Base-by-base conservation (phyloP, 2,329 filamentous ascomycete species). In the Trichoderma guizhouense region DNA sequence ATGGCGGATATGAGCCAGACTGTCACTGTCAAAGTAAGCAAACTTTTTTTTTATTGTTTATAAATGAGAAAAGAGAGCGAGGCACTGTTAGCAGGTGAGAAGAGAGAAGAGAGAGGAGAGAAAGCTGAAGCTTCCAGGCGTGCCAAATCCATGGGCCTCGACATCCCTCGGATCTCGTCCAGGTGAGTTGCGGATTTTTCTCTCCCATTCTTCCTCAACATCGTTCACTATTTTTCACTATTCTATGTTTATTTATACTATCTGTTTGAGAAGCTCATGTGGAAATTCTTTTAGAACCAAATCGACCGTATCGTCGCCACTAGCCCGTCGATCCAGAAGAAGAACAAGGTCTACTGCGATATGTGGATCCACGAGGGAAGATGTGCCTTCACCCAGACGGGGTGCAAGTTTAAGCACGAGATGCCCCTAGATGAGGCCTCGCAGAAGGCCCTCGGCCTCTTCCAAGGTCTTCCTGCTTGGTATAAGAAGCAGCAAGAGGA, bases 331-430 rank as follows among this genome's bases (percentile, higher is more conserved):
- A 78, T 77, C 6, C 80, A 81, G 24, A 69, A 69, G 7, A 89
- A 87, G 28, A 79, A 80, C 72, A 97, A 97, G 79, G 84, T 92
- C 28, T 97, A 92, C 81, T 97, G 94, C 82, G 93, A 94, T 72
- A 93, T 95, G 81, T 98, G 94, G 94, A 91, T 97, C 69, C 91
- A 93, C 76, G 91, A 92, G 72, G 94, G 94, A 24, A 89, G 93
- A 57, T 98, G 95, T 79, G 92, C 92, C 73, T 98, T 93, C 80
- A 90, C 88, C 4, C 93, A 97, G 79, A 91, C 95, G 78, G 94
- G 95, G 0, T 97, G 95, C 83, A 90, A 91, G 75, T 97, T 90
- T 84, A 95, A 94, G 83, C 95, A 97, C 79, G 93, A 96, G 79
- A 97, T 97, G 92, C 95, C 95, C 0, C 81, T 83, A 30, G 90